Evolutionary conservation across 208 protist species (phyloP).

Genomic region (Novymonas esmeraldas): DNA sequence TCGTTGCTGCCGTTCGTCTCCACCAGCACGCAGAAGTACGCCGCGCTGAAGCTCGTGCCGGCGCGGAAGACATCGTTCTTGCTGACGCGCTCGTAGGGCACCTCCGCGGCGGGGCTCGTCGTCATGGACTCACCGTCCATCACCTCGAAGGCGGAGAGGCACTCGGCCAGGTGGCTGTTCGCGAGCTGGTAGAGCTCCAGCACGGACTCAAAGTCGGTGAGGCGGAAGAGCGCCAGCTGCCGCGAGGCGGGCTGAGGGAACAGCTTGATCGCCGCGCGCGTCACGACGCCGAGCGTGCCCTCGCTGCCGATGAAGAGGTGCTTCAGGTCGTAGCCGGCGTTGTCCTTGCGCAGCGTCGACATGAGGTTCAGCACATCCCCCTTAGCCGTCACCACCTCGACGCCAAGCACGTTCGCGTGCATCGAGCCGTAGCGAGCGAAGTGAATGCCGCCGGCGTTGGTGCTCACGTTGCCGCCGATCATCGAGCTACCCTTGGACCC

Average conservation of each 20-base stretch:
- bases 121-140: slow-evolving; percentile 87
- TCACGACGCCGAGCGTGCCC: slow-evolving; percentile 96
- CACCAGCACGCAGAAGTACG: slow-evolving; percentile 91
- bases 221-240: slow-evolving; percentile 87
- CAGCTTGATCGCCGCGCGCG: slow-evolving; percentile 65
- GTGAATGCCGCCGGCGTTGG: slow-evolving; percentile 97
- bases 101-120: slow-evolving; percentile 42
- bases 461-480: slow-evolving; percentile 97
- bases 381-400: slow-evolving; percentile 91
- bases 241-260: slow-evolving; percentile 61
- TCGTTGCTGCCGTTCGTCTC: slow-evolving; percentile 94
- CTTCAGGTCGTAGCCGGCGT: slow-evolving; percentile 97
- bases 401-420: slow-evolving; percentile 94
- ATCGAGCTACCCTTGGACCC: slow-evolving; percentile 96
- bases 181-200: slow-evolving; percentile 73
- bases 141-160: slow-evolving; percentile 95
- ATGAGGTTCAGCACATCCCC: slow-evolving; percentile 81
- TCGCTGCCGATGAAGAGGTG: slow-evolving; percentile 98
- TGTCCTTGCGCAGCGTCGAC: slow-evolving; percentile 94
- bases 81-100: slow-evolving; percentile 48
- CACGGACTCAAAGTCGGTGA: slow-evolving; percentile 72
- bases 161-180: slow-evolving; percentile 89
- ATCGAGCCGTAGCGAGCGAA: slow-evolving; percentile 95
- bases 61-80: slow-evolving; percentile 51
- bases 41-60: slow-evolving; percentile 45